Base-by-base conservation (phyloP, 2,329 filamentous ascomycete genomes). In the Ophiosphaerella herpotricha region DNA sequence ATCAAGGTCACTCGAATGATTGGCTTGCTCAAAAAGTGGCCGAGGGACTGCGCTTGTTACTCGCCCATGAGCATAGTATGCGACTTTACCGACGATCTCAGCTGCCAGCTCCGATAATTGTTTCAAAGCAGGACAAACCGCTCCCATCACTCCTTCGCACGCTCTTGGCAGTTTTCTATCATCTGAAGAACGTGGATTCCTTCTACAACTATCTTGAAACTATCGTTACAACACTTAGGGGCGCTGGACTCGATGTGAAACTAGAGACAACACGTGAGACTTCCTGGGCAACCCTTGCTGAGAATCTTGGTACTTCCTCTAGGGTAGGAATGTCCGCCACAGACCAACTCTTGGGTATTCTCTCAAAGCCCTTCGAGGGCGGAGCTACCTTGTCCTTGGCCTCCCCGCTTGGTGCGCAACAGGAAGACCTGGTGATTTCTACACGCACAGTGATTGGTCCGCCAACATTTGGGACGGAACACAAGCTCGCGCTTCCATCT, bases 31-130 rank as follows among this genome's bases (percentile, higher is more conserved):
- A 91, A 65, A 79, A 81, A 6, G 78, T 91, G 24, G 82, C 84
- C 2, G 77, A 89, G 42, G 81, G 84, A 0, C 80, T 96, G 3
- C 86, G 90, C 35, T 80, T 97, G 18, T 80, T 97, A 2, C 83
- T 97, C 7, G 84, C 83, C 41, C 86, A 92, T 57, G 85, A 89
- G 2, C 93, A 97, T 70, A 84, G 88, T 8, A 84, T 89, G 66
- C 91, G 87, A 57, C 83, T 90, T 52, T 78, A 85, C 34, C 82
- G 82, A 37, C 84, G 91, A 46, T 88, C 86, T 1, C 82, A 86
- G 26, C 78, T 85, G 1, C 86, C 86, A 7, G 75, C 78, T 7
- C 82, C 86, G 5, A 66, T 85, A 51, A 75, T 78, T 8, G 75
- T 77, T 13, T 77, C 77, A 43, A 80, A 79, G 51, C 76, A 78